Evolutionary conservation across 768 basidiomycete genomes (phyloP), one percentile per base, ranked within the genome.

Genomic region (Kwoniella sp.): DNA sequence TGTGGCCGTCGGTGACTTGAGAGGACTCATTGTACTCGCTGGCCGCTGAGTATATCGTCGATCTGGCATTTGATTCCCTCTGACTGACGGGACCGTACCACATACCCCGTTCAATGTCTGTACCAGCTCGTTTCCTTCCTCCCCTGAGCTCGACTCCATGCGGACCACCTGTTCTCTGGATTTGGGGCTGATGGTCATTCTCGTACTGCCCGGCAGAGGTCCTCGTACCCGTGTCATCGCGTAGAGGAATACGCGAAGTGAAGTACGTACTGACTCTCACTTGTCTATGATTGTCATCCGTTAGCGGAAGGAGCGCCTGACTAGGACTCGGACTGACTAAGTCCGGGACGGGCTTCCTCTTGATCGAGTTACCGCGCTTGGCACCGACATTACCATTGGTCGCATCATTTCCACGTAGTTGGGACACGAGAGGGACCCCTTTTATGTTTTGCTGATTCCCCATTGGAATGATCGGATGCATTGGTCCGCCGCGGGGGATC

Each of bases 311-410:
- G 17, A 25, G 11, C 5, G 22, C n/a, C 15, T 28, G 47, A 45
- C 17, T 45, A 20, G 41, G 11, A 3, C 4, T 45, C 17, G 41
- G 29, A 31, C n/a, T 31, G 22, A n/a, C 54, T 7, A 28, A 7
- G 25, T 26, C 38, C 0, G 64, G 64, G 2, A 66, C 64, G 22
- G 64, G 50, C 45, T 66, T 66, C 15, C 64, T 26, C 41, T 60
- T 58, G 50, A 66, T 66, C 20, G 64, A 66, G 28, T 66, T 58
- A 23, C 38, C 53, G 12, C 58, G 48, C 26, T 30, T 54, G 30
- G 25, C 17, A 45, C n/a, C n/a, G n/a, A 11, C 12, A 52, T 52
- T 52, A 11, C 23, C 12, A 23, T 52, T 25, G 51, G 51, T 12
- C 25, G 9, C 12, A 9, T 12, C 51, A 25, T 9, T 65, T 38